Conservation (phyloP, 23 red algal genomes). For the Gracilaria gracilis region DNA sequence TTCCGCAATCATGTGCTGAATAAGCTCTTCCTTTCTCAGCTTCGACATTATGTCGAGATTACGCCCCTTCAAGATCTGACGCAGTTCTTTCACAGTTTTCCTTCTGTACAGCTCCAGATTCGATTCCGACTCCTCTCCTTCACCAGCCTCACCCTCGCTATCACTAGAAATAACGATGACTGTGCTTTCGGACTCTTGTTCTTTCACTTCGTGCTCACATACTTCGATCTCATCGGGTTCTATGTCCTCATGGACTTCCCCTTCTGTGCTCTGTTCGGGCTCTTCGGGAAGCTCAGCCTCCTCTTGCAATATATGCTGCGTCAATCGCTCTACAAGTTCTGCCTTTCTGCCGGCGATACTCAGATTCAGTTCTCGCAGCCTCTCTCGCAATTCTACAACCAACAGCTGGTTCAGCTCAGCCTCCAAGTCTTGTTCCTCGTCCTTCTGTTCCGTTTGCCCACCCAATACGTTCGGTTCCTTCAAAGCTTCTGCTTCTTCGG, state of each 20-base stretch:
- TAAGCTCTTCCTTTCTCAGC: conserved; percentile 54
- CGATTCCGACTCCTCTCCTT: neutral
- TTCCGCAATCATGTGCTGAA: conserved; percentile 26
- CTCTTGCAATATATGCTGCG: too few species aligned
- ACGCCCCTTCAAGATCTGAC: conserved; percentile 2
- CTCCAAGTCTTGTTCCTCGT: neutral
- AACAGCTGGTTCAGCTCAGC: neutral
- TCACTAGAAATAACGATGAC: neutral
- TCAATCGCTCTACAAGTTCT: conserved; percentile 19
- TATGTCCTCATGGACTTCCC: neutral
- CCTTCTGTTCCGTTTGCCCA: neutral
- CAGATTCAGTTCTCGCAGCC: neutral
- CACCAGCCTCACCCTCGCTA: neutral
- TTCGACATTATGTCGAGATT: conserved; percentile 33
- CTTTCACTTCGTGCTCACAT: neutral
- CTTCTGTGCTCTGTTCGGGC: neutral
- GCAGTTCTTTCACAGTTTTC: conserved; percentile 70
- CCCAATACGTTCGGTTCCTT: neutral
- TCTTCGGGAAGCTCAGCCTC: neutral
- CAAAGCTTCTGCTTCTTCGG: neutral
- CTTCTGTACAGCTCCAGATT: conserved; percentile 16
- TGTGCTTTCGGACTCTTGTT: neutral
- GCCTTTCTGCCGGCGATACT: conserved; percentile 9
- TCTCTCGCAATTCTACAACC: neutral
- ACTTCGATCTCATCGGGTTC: neutral